Percentiles rank a stretch among this genome's conserved stretches.
These are phyloP conservation scores for Aspergillus proliferans DNA, from an alignment of 2,329 filamentous ascomycete species.

Conservation along the genomic window DNA sequence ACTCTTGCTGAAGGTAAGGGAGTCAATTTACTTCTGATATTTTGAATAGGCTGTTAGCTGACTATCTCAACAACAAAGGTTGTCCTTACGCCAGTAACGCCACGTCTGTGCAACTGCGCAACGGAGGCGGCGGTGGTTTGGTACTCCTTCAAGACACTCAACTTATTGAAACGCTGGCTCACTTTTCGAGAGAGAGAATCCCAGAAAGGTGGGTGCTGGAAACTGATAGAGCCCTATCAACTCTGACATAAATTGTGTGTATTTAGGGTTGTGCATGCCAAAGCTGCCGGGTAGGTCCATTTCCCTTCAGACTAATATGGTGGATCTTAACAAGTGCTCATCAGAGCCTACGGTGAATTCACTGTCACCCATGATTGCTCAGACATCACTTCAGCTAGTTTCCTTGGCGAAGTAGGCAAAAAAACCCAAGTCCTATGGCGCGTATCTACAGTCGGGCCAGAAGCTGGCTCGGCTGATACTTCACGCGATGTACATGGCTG, in stretches of 20 bases:
- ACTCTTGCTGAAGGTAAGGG: no score
- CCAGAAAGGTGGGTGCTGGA: constrained; percentile 41
- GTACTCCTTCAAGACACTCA: constrained; percentile 51
- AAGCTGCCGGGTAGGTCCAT: constrained; percentile 19
- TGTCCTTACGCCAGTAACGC: constrained; percentile 14
- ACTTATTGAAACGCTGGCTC: constrained; percentile 53
- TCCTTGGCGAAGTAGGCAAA: no score
- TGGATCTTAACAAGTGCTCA: no score
- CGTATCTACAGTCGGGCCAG: no score
- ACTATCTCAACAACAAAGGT: constrained; percentile 3
- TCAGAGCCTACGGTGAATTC: no score
- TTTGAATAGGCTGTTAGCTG: no score
- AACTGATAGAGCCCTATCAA: no score
- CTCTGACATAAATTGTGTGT: not conserved
- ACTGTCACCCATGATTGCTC: no score
- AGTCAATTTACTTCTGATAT: not conserved
- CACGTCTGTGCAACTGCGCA: constrained; percentile 10
- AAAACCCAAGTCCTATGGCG: no score
- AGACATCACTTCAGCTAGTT: no score
- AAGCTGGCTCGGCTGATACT: no score
- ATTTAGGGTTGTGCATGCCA: constrained; percentile 14
- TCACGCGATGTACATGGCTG: no score
- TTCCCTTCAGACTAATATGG: constrained; percentile 31
- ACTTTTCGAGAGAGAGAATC: constrained; percentile 56
- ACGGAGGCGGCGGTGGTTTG: constrained; percentile 27